These are phyloP conservation scores for Lyophyllum shimeji DNA, from an alignment of 768 basidiomycete species.

Conservation along the genomic window DNA sequence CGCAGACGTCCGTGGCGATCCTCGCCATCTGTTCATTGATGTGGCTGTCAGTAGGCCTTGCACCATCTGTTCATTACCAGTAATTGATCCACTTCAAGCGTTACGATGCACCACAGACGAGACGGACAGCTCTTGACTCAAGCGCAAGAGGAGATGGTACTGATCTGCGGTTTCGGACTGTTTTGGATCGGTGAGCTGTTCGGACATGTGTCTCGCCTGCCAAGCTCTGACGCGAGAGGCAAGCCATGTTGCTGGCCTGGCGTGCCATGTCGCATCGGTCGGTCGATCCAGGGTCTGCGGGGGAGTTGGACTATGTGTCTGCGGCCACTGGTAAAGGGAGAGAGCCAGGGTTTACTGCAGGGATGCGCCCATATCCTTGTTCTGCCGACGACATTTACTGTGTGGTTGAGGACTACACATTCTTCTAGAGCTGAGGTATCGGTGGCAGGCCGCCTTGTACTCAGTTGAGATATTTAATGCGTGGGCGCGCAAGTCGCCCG, in stretches of 20 bases:
- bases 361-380: constrained; percentile 51
- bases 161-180: constrained; percentile 71
- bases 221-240: constrained; percentile 4
- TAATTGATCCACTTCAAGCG: constrained; percentile 35
- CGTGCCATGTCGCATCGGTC: constrained; percentile 34
- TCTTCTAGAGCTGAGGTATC: constrained; percentile 9
- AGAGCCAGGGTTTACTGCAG: constrained; percentile 19
- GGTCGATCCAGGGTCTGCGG: constrained; percentile 21
- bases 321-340: constrained; percentile 8
- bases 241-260: constrained; percentile 46
- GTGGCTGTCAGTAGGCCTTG: constrained; percentile 52
- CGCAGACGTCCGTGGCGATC: constrained; percentile 73
- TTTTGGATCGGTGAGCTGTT: constrained; percentile 70
- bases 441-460: constrained; percentile 26
- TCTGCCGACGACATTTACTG: constrained; percentile 62
- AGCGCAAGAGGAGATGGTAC: constrained; percentile 69
- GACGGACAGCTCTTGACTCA: constrained; percentile 63
- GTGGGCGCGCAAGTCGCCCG: constrained; percentile 4
- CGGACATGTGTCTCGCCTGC: neutral
- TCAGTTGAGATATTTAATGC: neutral
- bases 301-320: constrained; percentile 14
- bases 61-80: neutral
- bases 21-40: constrained; percentile 66
- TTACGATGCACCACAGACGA: constrained; percentile 65
- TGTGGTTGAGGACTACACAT: constrained; percentile 50